phyloP scores from a whole-genome alignment of 208 protist genomes.

The Acanthamoeba triangularis region DNA sequence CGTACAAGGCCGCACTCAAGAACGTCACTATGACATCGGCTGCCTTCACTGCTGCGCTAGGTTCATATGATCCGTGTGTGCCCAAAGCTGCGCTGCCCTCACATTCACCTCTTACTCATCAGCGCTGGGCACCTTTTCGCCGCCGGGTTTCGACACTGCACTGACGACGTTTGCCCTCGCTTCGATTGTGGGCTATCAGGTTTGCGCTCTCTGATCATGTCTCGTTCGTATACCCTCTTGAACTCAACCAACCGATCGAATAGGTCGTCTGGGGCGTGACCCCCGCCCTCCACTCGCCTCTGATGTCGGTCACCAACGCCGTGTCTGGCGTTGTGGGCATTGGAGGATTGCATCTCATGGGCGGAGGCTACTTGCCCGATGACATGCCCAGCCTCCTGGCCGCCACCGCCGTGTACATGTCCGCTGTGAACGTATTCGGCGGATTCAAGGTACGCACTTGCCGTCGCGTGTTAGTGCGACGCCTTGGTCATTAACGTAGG shows the following conservation, averaged over 20 bases:
- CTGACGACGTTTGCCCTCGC: conserved; percentile 64
- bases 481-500: background rate
- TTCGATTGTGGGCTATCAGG: conserved; percentile 64
- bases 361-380: conserved; percentile 83
- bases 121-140: conserved; percentile 35
- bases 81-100: too few relatives aligned
- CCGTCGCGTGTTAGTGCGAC: background rate
- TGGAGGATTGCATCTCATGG: conserved; percentile 88
- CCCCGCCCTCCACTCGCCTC: conserved; percentile 95
- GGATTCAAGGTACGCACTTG: conserved; percentile 92
- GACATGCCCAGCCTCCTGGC: conserved; percentile 87
- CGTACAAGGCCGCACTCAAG: conserved; percentile 29
- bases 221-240: background rate
- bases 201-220: background rate
- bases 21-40: background rate
- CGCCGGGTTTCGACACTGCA: conserved; percentile 9
- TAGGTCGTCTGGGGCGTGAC: conserved; percentile 93
- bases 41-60: conserved; percentile 12
- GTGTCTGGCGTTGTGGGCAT: conserved; percentile 92
- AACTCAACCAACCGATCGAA: background rate
- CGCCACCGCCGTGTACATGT: conserved; percentile 90
- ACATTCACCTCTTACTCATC: background rate
- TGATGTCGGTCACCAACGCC: conserved; percentile 97
- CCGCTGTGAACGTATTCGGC: conserved; percentile 95
- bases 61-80: background rate